Base-by-base conservation (phyloP, 345 rosid species). In the Carallia pectinifolia region DNA sequence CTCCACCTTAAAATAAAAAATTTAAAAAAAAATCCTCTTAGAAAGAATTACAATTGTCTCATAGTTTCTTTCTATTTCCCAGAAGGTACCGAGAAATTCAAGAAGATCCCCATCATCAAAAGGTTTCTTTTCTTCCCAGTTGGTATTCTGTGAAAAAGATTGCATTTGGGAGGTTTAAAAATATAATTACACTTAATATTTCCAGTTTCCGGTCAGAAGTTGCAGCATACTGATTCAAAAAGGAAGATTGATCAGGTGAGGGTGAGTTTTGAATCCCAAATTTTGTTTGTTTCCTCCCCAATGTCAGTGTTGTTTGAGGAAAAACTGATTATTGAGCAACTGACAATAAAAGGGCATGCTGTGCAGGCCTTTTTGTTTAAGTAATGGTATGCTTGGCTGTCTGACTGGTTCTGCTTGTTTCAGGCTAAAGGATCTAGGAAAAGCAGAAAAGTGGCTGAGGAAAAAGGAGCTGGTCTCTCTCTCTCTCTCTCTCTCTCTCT, bases 371-470 rank as follows among this genome's bases (percentile, higher is more conserved):
- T 65, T 63, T 65, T 56, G 53, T 47, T 1, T 39, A 13, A 34
- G 19, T 40, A 30, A 12, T 44, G 30, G 8, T 7, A 33, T 36
- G 70, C 18, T 55, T 62, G 30, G 12, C 48, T 55, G 61, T 34
- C 68, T 79, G 60, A 73, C 48, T 40, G 18, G 12, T 29, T 37
- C 34, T 53, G 64, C 9, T 54, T 76, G 58, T 74, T 66, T 63
- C 85, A 84, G 88, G 86, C 39, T 59, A 73, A 76, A 62, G 68
- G 78, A 70, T 70, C 70, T 52, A 64, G n/a, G 47, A 84, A 82
- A 70, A 85, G 80, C 69, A 70, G 74, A 70, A 82, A 74, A 81
- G 61, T 70, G 53, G 61, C 52, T 33, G 66, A 63, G 69, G 82
- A 59, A 48, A 69, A 72, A 76, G 62, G 68, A 50, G 27, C 67